Conservation (phyloP, 2,329 filamentous ascomycete genomes). For the Colletotrichum cordylinicola region DNA sequence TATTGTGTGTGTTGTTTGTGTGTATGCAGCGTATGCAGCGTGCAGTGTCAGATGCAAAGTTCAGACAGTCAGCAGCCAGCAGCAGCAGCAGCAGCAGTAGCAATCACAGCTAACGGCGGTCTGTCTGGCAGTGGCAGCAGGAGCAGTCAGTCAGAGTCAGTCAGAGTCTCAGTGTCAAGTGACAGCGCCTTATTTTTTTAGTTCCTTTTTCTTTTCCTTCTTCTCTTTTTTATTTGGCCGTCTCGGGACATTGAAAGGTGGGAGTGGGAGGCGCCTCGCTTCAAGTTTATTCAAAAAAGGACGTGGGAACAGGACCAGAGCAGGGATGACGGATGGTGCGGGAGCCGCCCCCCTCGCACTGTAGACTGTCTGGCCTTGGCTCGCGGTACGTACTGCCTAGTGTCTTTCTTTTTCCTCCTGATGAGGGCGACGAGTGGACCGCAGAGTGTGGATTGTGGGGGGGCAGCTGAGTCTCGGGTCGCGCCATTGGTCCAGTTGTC, state of each 20-base stretch:
- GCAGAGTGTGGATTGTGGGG: not conserved
- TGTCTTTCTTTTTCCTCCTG: not conserved
- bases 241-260: not conserved
- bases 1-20: not conserved
- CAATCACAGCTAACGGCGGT: not conserved
- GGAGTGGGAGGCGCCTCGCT: not conserved
- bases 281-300: constrained; percentile 18
- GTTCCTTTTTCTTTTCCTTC: not conserved
- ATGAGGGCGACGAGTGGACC: not conserved
- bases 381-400: not conserved
- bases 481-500: not conserved
- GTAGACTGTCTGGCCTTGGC: not conserved
- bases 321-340: constrained; percentile 1
- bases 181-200: not conserved
- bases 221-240: not conserved
- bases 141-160: not conserved
- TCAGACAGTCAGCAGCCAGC: not conserved
- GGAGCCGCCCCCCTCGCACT: not conserved
- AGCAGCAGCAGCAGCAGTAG: not conserved
- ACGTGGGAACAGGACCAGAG: not conserved
- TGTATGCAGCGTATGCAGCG: not conserved
- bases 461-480: not conserved
- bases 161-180: not conserved
- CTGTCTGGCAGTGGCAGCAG: not conserved
- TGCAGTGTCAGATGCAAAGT: not conserved